Conservation (phyloP, 305 asterid genomes). For the Solanum hybrid region DNA sequence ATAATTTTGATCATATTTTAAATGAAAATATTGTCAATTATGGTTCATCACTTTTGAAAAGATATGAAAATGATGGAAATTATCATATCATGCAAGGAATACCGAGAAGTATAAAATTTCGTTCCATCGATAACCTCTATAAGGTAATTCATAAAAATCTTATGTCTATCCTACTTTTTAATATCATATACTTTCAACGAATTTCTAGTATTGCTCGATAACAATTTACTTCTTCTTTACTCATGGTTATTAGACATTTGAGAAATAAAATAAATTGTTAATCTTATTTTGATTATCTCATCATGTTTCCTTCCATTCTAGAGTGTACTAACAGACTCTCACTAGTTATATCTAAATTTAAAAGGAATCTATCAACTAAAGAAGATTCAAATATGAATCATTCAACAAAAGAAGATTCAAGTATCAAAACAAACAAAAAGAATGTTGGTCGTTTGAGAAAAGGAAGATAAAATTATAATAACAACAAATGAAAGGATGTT, state of each 20-base stretch:
- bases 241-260: too few species aligned
- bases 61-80: background rate
- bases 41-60: background rate
- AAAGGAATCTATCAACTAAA: too few species aligned
- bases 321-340: too few species aligned
- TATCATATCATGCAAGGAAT: background rate
- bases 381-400: background rate
- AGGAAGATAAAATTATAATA: too few species aligned
- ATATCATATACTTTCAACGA: too few species aligned
- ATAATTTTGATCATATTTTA: background rate
- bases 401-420: background rate
- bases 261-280: too few species aligned
- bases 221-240: too few species aligned
- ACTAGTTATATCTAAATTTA: too few species aligned
- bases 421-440: background rate
- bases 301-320: too few species aligned
- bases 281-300: too few species aligned
- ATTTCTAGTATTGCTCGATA: too few species aligned
- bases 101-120: background rate
- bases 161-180: too few species aligned
- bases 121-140: background rate
- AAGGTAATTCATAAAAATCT: background rate
- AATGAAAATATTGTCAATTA: background rate
- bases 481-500: background rate
- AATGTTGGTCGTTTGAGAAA: background rate